A percentile compares a stretch with the other conserved stretches of the same genome.
Conservation (phyloP, 495 filamentous ascomycete genomes). For the Monascus purpureus region DNA sequence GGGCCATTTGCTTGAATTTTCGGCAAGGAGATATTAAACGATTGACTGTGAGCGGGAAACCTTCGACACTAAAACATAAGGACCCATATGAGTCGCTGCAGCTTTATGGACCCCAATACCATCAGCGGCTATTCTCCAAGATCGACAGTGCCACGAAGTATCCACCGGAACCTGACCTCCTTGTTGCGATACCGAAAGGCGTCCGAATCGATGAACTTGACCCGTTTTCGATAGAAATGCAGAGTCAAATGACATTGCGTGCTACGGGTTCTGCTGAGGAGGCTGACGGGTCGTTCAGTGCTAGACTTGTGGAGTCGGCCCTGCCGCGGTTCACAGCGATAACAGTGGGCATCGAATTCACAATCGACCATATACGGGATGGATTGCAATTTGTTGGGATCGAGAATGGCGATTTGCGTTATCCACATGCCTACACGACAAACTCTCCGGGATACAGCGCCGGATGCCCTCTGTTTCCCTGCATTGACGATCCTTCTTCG, state of each 20-base stretch:
- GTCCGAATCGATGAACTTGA: slow-evolving; percentile 53
- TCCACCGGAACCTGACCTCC: slow-evolving; percentile 43
- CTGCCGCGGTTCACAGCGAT: slow-evolving; percentile 43
- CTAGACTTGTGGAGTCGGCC: slow-evolving; percentile 21
- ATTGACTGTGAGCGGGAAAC: slow-evolving; percentile 56
- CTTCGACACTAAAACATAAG: slow-evolving; percentile 41
- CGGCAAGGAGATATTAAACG: slow-evolving; percentile 66
- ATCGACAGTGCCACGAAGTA: slow-evolving; percentile 48
- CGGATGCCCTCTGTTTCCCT: slow-evolving; percentile 79
- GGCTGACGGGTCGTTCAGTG: slow-evolving; percentile 20
- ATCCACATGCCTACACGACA: slow-evolving; percentile 82
- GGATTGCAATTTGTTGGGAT: slow-evolving; percentile 84
- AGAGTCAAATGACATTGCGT: slow-evolving; percentile 30
- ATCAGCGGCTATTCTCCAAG: slow-evolving; percentile 55
- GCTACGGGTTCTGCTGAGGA: slow-evolving; percentile 19
- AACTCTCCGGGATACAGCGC: slow-evolving; percentile 64
- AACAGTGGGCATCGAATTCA: slow-evolving; percentile 56
- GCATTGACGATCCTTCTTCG: slow-evolving; percentile 67
- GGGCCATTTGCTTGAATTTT: slow-evolving; percentile 64
- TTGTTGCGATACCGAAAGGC: slow-evolving; percentile 48
- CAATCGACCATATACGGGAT: slow-evolving; percentile 57
- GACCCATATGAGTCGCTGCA: slow-evolving; percentile 59
- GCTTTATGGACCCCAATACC: slow-evolving; percentile 64
- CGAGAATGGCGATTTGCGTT: slow-evolving; percentile 60
- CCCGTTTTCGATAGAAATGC: slow-evolving; percentile 38